Evolutionary conservation across 2,329 filamentous ascomycete species (phyloP).

Genomic region (Fusarium albidum): DNA sequence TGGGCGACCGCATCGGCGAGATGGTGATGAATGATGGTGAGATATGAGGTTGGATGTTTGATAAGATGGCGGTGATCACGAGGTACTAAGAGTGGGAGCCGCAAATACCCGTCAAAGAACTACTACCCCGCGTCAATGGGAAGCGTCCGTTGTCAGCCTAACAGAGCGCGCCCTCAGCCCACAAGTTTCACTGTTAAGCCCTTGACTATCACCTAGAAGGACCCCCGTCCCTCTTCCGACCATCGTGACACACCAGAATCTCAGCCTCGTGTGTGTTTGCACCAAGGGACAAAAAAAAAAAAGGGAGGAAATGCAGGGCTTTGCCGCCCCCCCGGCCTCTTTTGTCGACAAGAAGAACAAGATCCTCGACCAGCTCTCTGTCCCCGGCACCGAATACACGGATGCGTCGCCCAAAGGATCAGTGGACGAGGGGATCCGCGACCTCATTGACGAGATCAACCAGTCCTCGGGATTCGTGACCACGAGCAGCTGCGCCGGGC

Average conservation of each 20-base stretch:
- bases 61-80: constrained; percentile 32
- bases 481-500: constrained; percentile 90
- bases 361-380: constrained; percentile 75
- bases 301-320: constrained; percentile 39
- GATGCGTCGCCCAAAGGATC: constrained; percentile 91
- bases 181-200: not conserved
- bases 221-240: constrained; percentile 14
- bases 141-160: constrained; percentile 18
- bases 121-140: constrained; percentile 39
- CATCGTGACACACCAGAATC: constrained; percentile 26
- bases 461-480: constrained; percentile 78
- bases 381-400: constrained; percentile 75
- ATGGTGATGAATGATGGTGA: constrained; percentile 1
- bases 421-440: constrained; percentile 79
- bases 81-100: constrained; percentile 31
- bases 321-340: constrained; percentile 43
- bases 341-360: constrained; percentile 73
- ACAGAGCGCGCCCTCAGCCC: constrained; percentile 6
- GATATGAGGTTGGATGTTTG: constrained; percentile 30
- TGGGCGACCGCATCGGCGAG: constrained; percentile 6
- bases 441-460: constrained; percentile 84
- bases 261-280: constrained; percentile 36
- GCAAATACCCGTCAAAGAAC: constrained; percentile 14
- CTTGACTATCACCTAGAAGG: constrained; percentile 22
- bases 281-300: constrained; percentile 30